These are phyloP conservation scores for Dryas octopetala DNA, from an alignment of 306 rosid species.

Conservation along the genomic window DNA sequence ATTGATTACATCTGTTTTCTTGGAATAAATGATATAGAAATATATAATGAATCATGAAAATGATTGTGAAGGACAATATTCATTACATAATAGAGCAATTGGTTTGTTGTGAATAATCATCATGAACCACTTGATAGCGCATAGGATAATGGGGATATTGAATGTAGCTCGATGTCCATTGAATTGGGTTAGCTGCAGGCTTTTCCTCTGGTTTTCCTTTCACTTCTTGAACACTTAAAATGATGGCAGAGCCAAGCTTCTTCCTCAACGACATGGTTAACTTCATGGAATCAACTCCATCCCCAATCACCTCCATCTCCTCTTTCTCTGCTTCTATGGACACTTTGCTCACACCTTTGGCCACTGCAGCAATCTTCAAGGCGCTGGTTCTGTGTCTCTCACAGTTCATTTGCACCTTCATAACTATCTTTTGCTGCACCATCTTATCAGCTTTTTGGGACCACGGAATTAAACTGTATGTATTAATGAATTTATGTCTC, in stretches of 20 bases:
- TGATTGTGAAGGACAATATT: too few relatives aligned
- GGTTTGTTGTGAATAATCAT: neutral
- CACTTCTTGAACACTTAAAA: slow-evolving; percentile 16
- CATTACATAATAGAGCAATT: neutral
- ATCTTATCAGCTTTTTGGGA: neutral
- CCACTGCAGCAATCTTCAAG: slow-evolving; percentile 34
- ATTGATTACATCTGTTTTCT: too few relatives aligned
- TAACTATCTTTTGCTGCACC: slow-evolving; percentile 28
- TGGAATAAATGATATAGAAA: too few relatives aligned
- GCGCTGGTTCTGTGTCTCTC: slow-evolving; percentile 32
- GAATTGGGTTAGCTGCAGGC: neutral
- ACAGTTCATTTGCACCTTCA: slow-evolving; percentile 24
- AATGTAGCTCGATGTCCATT: neutral
- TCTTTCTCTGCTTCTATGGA: slow-evolving; percentile 27
- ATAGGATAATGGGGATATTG: slow-evolving; percentile 1
- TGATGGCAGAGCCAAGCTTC: slow-evolving; percentile 10
- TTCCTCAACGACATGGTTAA: slow-evolving; percentile 14
- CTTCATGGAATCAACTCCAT: slow-evolving; percentile 10
- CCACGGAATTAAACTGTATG: too few relatives aligned
- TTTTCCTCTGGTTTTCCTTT: neutral
- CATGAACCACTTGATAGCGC: neutral
- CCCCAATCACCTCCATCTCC: slow-evolving; percentile 32
- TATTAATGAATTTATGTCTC: too few relatives aligned
- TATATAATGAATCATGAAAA: too few relatives aligned
- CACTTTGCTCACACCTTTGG: slow-evolving; percentile 37